These are phyloP conservation scores for Penicillium corylophilum DNA, from an alignment of 2,329 filamentous ascomycete genomes.

Conservation along the genomic window DNA sequence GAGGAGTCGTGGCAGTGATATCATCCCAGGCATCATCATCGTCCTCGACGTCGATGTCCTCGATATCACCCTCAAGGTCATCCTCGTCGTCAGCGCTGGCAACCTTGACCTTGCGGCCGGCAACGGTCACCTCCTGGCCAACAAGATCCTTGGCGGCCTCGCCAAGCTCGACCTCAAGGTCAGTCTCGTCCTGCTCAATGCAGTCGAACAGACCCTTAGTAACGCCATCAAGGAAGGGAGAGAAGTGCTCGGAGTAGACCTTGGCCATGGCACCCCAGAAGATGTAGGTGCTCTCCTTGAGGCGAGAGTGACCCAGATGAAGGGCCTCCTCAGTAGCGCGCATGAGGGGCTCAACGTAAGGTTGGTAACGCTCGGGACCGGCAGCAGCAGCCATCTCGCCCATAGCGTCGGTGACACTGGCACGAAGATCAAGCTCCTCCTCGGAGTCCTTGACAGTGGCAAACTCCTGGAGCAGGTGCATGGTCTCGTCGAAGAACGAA, in stretches of 20 bases:
- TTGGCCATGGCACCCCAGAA: conserved; percentile 93
- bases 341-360: conserved; percentile 88
- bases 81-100: conserved; percentile 62
- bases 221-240: conserved; percentile 48
- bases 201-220: conserved; percentile 69
- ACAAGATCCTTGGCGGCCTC: conserved; percentile 72
- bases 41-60: conserved; percentile 69
- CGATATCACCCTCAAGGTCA: conserved; percentile 59
- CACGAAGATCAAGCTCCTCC: conserved; percentile 85
- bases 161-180: conserved; percentile 72
- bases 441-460: conserved; percentile 84
- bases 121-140: conserved; percentile 72
- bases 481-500: conserved; percentile 88
- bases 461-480: conserved; percentile 83
- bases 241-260: conserved; percentile 73
- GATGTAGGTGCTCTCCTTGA: conserved; percentile 96
- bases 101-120: conserved; percentile 82
- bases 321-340: conserved; percentile 88
- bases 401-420: conserved; percentile 87
- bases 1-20: conserved; percentile 77
- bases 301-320: conserved; percentile 79
- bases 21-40: conserved; percentile 84
- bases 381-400: conserved; percentile 90
- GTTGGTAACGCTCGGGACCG: conserved; percentile 80
- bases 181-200: conserved; percentile 83